These are phyloP conservation scores for Globisporangium parvum DNA, from an alignment of 352 stramenopile species.

Conservation along the genomic window DNA sequence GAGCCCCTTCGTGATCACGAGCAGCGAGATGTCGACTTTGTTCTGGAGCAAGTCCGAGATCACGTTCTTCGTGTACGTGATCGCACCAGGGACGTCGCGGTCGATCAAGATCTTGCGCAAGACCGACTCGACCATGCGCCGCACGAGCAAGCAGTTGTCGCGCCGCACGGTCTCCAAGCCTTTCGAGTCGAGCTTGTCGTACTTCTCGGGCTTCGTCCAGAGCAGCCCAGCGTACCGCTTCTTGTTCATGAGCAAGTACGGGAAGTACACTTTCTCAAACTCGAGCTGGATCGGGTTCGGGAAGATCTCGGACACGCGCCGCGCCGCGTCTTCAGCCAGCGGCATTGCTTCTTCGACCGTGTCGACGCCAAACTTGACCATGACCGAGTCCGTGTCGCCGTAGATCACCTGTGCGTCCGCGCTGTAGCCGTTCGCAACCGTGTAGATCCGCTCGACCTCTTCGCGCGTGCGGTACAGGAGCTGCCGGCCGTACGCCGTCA, in stretches of 20 bases:
- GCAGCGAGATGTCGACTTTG: slow-evolving; percentile 98
- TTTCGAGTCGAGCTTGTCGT: slow-evolving; percentile 98
- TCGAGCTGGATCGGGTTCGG: slow-evolving; percentile 97
- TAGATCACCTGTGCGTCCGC: slow-evolving; percentile 97
- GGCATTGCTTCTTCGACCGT: slow-evolving; percentile 97
- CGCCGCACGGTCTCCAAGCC: slow-evolving; percentile 98
- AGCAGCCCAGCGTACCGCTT: slow-evolving; percentile 90
- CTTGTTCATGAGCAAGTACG: slow-evolving; percentile 99
- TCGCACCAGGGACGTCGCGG: slow-evolving; percentile 92
- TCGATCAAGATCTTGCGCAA: slow-evolving; percentile 99
- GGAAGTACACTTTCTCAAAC: slow-evolving; percentile 99
- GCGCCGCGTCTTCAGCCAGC: slow-evolving; percentile 95
- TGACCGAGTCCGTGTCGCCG: slow-evolving; percentile 99
- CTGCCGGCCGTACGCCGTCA: slow-evolving; percentile 97
- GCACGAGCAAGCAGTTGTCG: slow-evolving; percentile 98
- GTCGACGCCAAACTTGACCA: slow-evolving; percentile 98
- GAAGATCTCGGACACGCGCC: slow-evolving; percentile 96
- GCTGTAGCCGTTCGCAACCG: slow-evolving; percentile 89
- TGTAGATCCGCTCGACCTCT: slow-evolving; percentile 96
- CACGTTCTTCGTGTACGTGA: slow-evolving; percentile 96
- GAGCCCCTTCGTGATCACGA: slow-evolving; percentile 99
- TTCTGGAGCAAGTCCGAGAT: slow-evolving; percentile 99
- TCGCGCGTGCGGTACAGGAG: slow-evolving; percentile 96
- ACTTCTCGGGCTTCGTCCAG: slow-evolving; percentile 92
- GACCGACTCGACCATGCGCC: slow-evolving; percentile 96